phyloP scores from a whole-genome alignment of 2,329 filamentous ascomycete species.

The Setomelanomma holmii region DNA sequence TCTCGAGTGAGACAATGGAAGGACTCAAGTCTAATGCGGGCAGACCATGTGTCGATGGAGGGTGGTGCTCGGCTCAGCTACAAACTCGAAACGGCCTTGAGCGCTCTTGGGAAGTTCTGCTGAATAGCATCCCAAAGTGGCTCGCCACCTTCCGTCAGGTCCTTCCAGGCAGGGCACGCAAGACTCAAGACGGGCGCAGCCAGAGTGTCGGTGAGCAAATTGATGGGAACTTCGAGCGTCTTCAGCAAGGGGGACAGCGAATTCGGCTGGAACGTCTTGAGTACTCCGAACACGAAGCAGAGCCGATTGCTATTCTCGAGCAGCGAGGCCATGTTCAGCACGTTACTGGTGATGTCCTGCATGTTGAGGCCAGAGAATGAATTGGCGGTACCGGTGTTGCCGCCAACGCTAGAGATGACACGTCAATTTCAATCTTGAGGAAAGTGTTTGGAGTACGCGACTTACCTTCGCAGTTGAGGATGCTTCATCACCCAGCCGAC shows the following conservation, averaged over 20 bases:
- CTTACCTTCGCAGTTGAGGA: conserved; percentile 27
- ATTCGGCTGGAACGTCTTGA: conserved; percentile 45
- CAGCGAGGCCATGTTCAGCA: conserved; percentile 32
- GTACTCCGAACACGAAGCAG: conserved; percentile 47
- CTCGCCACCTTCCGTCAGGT: conserved; percentile 21
- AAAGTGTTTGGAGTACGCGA: neutral
- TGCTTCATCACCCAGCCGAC: conserved; percentile 20
- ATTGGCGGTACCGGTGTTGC: conserved; percentile 60
- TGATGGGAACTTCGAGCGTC: conserved; percentile 29
- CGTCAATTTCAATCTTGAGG: neutral
- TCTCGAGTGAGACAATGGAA: too few species aligned
- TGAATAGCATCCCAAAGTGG: conserved; percentile 27
- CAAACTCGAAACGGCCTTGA: conserved; percentile 15
- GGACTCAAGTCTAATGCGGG: too few species aligned
- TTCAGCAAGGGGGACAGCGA: conserved; percentile 37
- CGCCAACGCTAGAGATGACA: conserved; percentile 51
- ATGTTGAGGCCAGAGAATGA: conserved; percentile 57
- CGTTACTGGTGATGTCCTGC: conserved; percentile 30
- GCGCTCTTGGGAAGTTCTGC: conserved; percentile 15
- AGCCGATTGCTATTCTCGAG: conserved; percentile 50
- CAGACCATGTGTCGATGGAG: too few species aligned
- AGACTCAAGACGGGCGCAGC: conserved; percentile 28
- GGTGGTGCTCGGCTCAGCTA: too few species aligned
- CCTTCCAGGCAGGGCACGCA: conserved; percentile 32
- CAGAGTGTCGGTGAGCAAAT: conserved; percentile 25